These are phyloP conservation scores for Quambalaria eucalypti DNA, from an alignment of 1,284 basidiomycete genomes.

Conservation along the genomic window DNA sequence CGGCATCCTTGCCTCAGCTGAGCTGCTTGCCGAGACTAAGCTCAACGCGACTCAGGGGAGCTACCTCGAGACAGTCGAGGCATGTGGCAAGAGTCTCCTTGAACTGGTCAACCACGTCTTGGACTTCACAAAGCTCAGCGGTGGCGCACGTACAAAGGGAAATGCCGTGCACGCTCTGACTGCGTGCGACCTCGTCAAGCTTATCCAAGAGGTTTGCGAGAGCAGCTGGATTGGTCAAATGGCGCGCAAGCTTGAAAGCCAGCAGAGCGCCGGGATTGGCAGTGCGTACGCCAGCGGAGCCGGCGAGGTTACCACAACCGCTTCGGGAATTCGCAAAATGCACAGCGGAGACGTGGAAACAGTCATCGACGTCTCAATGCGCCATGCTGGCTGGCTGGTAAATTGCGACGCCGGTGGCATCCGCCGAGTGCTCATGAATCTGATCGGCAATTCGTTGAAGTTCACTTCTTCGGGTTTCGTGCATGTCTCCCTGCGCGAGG, in stretches of 20 bases:
- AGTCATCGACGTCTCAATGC: conserved; percentile 72
- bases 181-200: conserved; percentile 62
- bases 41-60: conserved; percentile 73
- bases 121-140: conserved; percentile 89
- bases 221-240: conserved; percentile 89
- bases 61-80: conserved; percentile 64
- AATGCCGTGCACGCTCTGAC: conserved; percentile 48
- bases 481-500: conserved; percentile 70
- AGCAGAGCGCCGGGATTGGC: conserved; percentile 59
- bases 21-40: conserved; percentile 71
- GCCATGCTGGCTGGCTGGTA: conserved; percentile 70
- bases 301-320: conserved; percentile 8
- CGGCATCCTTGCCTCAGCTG: conserved; percentile 74
- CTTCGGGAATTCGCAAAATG: not conserved
- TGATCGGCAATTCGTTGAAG: conserved; percentile 85
- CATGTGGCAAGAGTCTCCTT: conserved; percentile 51
- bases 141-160: conserved; percentile 37
- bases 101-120: conserved; percentile 82
- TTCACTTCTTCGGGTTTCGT: conserved; percentile 80
- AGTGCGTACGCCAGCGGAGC: conserved; percentile 65
- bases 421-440: conserved; percentile 83
- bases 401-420: conserved; percentile 87
- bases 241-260: conserved; percentile 56
- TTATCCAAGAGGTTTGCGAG: conserved; percentile 90
- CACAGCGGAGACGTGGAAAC: conserved; percentile 61